phyloP scores from a whole-genome alignment of 495 filamentous ascomycete genomes.

The Talaromyces trachyspermus region DNA sequence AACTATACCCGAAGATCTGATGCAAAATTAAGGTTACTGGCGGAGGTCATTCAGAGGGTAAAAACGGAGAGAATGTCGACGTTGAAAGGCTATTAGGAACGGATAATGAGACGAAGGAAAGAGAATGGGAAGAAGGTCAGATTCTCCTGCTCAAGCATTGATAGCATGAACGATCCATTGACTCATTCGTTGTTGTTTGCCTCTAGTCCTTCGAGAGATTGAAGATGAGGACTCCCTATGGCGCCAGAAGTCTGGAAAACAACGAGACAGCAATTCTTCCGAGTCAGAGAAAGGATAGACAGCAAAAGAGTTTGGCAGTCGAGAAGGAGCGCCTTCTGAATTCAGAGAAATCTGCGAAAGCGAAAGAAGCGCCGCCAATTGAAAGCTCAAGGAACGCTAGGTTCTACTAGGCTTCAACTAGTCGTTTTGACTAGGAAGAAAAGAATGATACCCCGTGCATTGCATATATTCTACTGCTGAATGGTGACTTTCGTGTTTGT shows the following conservation, averaged over 20 bases:
- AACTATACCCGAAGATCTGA: conserved; percentile 68
- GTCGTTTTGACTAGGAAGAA: not conserved
- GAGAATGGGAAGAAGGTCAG: conserved; percentile 81
- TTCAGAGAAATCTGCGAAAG: not conserved
- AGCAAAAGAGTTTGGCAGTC: not conserved
- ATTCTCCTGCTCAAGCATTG: not conserved
- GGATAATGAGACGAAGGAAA: conserved; percentile 65
- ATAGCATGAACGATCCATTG: not conserved
- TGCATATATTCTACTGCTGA: no score
- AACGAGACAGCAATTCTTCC: not conserved
- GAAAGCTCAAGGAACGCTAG: not conserved
- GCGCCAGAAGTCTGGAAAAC: conserved; percentile 29
- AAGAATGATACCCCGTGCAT: conserved; percentile 5
- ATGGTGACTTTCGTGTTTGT: no score
- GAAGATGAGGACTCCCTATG: conserved; percentile 67
- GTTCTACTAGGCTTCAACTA: not conserved
- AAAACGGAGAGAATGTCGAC: conserved; percentile 85
- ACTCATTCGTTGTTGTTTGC: conserved; percentile 4
- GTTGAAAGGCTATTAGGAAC: conserved; percentile 78
- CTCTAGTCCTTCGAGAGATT: conserved; percentile 67
- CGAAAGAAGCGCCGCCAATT: not conserved
- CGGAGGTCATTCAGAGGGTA: conserved; percentile 75
- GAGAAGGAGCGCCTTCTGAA: no score
- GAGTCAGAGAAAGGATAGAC: not conserved
- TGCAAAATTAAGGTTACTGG: conserved; percentile 66